A percentile compares a stretch with the other conserved stretches of the same genome.
Conservation (phyloP, 805 yeast genomes). For the Candida montana region DNA sequence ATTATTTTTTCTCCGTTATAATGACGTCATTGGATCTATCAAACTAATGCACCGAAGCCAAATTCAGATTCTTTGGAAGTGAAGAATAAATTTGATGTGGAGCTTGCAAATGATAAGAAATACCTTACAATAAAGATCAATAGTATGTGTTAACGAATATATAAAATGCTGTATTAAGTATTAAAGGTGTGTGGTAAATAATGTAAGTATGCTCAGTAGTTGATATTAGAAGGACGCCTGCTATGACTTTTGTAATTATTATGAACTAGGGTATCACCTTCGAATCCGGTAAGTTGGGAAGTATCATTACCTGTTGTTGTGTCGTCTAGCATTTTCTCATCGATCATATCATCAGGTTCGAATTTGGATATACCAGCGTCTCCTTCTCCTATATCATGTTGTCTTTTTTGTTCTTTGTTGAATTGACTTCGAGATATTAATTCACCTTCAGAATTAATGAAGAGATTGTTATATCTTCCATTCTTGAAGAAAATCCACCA, state of each 20-base stretch:
- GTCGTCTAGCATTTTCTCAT: conserved; percentile 24
- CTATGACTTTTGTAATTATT: conserved; percentile 6
- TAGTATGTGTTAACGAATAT: too few species aligned
- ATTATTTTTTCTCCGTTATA: too few species aligned
- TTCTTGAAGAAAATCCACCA: conserved; percentile 13
- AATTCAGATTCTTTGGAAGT: too few species aligned
- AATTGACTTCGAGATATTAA: conserved; percentile 9
- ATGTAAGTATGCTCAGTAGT: not conserved
- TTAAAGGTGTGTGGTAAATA: too few species aligned
- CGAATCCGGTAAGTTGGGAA: conserved; percentile 3
- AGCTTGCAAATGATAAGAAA: too few species aligned
- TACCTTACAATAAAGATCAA: too few species aligned
- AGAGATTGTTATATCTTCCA: conserved; percentile 8
- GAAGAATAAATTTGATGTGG: too few species aligned
- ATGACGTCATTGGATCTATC: too few species aligned
- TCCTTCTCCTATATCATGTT: not conserved
- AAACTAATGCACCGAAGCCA: too few species aligned
- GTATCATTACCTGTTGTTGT: conserved; percentile 18
- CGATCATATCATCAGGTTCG: conserved; percentile 23
- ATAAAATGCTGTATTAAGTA: too few species aligned
- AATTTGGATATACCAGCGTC: conserved; percentile 1
- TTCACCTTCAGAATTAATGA: conserved; percentile 26
- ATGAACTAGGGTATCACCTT: conserved; percentile 19
- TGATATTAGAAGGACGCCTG: conserved; percentile 1
- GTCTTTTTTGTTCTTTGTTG: conserved; percentile 2